Conservation (phyloP, 2,329 filamentous ascomycete genomes). For the Colletotrichum eremochloae region DNA sequence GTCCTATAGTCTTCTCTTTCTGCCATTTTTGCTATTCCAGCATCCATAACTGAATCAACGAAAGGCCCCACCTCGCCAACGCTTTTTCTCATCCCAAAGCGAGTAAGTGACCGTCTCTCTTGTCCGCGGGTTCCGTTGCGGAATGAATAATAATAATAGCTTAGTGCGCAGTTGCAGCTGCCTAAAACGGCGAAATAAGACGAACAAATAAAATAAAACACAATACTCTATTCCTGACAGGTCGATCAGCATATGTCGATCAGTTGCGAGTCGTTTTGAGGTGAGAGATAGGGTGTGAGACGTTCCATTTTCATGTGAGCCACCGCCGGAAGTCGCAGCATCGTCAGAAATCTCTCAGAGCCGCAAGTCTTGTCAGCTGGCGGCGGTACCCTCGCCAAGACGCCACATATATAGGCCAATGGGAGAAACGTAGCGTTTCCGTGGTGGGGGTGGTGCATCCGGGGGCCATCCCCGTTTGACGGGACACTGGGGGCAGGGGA, state of each 20-base stretch:
- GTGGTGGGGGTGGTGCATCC: not conserved
- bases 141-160: not conserved
- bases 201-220: not conserved
- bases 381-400: constrained; percentile 7
- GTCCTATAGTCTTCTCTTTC: not conserved
- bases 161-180: not conserved
- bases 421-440: constrained; percentile 28
- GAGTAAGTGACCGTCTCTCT: not conserved
- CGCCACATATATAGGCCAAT: constrained; percentile 1
- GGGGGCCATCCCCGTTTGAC: constrained; percentile 15
- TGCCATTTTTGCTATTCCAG: not conserved
- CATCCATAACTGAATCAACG: not conserved
- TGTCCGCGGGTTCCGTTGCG: not conserved
- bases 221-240: not conserved
- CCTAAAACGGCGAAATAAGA: not conserved
- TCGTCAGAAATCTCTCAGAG: constrained; percentile 35
- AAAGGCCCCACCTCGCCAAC: too few species aligned
- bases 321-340: constrained; percentile 34
- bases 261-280: constrained; percentile 16
- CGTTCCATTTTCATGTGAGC: constrained; percentile 10
- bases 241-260: constrained; percentile 2
- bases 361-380: constrained; percentile 9
- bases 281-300: not conserved
- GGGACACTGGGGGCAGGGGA: constrained; percentile 16
- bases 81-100: constrained; percentile 3